Percentiles rank a stretch among this genome's conserved stretches.
Evolutionary conservation across 192 early-diverging fungal species (phyloP).

Genomic region (Coemansia sp.): DNA sequence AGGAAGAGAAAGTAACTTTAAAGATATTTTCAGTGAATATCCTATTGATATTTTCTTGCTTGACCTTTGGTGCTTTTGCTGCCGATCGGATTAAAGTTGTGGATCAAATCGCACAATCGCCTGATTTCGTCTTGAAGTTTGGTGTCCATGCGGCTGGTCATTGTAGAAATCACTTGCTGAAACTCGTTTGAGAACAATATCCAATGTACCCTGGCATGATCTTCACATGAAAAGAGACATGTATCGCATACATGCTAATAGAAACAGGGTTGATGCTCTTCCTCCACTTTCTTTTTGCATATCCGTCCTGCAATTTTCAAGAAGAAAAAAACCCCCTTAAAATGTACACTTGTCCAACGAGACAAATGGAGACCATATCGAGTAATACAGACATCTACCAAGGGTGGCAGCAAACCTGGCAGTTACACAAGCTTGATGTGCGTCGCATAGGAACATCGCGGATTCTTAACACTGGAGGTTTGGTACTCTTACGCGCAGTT

Average conservation of each 20-base stretch:
- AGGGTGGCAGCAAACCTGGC: slow-evolving; percentile 15
- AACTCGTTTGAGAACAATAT: no score
- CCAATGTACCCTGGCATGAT: no score
- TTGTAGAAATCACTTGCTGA: not conserved
- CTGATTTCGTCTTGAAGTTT: not conserved
- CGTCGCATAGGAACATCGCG: slow-evolving; percentile 28
- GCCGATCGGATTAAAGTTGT: no score
- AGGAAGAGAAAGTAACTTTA: not conserved
- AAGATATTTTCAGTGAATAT: not conserved
- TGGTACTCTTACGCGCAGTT: slow-evolving; percentile 12
- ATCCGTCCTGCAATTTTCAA: not conserved
- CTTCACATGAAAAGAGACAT: no score
- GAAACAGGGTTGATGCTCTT: no score
- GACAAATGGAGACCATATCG: not conserved
- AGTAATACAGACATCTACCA: not conserved
- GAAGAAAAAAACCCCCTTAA: slow-evolving; percentile 3
- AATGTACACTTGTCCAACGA: slow-evolving; percentile 5
- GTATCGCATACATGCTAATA: no score
- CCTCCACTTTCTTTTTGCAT: not conserved
- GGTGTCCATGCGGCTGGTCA: not conserved
- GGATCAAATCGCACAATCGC: not conserved
- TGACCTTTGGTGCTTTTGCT: no score
- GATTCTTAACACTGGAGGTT: slow-evolving; percentile 8
- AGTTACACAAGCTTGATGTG: slow-evolving; percentile 29
- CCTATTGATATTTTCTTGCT: no score